Conservation (phyloP, 116 monocot genomes). For the Papilionanthe hybrid region DNA sequence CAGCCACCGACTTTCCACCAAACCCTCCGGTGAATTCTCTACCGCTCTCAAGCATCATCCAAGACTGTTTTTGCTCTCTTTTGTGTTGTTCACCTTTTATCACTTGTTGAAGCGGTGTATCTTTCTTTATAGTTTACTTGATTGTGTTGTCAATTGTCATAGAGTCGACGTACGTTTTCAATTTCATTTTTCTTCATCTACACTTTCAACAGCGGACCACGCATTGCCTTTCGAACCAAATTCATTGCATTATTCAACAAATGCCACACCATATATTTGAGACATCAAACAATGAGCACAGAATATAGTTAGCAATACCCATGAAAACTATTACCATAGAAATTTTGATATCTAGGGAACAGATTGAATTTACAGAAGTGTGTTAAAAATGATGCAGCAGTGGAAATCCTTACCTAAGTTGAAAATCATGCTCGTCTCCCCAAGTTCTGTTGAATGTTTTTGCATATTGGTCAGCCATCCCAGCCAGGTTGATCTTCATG, state of each 20-base stretch:
- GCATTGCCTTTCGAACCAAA: neutral
- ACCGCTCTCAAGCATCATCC: too few relatives aligned
- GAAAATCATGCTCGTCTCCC: conserved; percentile 79
- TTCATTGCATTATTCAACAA: neutral
- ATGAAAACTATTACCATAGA: neutral
- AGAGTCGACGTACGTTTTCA: too few relatives aligned
- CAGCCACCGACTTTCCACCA: too few relatives aligned
- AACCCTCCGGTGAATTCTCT: too few relatives aligned
- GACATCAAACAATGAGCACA: neutral
- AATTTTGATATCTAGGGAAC: neutral
- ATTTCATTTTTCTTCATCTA: neutral
- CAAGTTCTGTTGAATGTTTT: conserved; percentile 51
- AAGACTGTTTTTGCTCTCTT: too few relatives aligned
- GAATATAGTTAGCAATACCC: neutral
- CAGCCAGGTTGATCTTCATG: conserved; percentile 65
- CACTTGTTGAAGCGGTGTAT: too few relatives aligned
- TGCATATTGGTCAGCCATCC: conserved; percentile 42
- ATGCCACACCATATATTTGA: neutral
- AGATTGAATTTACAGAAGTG: neutral
- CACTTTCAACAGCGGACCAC: neutral
- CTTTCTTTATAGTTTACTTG: too few relatives aligned
- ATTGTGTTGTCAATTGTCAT: too few relatives aligned
- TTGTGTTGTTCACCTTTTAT: too few relatives aligned
- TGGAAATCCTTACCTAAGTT: conserved; percentile 55
- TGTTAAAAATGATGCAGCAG: neutral